Evolutionary conservation across 345 rosid genomes (phyloP), one percentile per base, ranked within the genome.

Genomic region (Laguncularia racemosa): DNA sequence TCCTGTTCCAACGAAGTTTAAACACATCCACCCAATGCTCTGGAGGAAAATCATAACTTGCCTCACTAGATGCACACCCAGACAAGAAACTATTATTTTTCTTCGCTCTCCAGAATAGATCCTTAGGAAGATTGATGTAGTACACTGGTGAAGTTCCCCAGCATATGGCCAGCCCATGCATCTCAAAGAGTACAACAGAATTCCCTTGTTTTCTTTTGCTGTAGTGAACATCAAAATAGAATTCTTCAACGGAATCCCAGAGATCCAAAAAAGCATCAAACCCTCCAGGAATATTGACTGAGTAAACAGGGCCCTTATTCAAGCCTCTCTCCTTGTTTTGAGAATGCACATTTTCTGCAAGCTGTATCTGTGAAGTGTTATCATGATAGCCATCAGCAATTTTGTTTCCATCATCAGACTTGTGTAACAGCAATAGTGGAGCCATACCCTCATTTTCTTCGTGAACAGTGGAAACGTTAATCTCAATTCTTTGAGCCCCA

Each of bases 161-260:
- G 73, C 98, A 92, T 63, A 92, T 70, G 13, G 98, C 95, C 53
- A 92, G 77, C 61, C 98, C 98, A 67, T 83, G 86, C 67, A 89
- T 68, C 74, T 92, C 98, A 66, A 80, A 92, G 13, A 72, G 73
- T 56, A 58, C 72, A 67, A 56, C 53, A 44, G 80, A 67, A 54
- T 79, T 81, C 53, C 71, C 50, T 71, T 71, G 79, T 58, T 82
- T 70, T 62, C 70, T 60, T 70, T 79, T 86, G 60, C 58, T 80
- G 55, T 84, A 92, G 76, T 92, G 97, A 57, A 92, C 56, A 43
- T 92, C 98, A 79, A 92, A 92, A 76, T 66, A 86, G 70, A 84
- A 92, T 52, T 89, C 96, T n/a, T 20, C 54, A 60, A 67, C 59
- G 54, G 81, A 60, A 48, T 75, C 83, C 98, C 95, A 89, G 55